Evolutionary conservation across 176 grass and related monocot genomes (phyloP).

Genomic region (Cenchrus americanus): DNA sequence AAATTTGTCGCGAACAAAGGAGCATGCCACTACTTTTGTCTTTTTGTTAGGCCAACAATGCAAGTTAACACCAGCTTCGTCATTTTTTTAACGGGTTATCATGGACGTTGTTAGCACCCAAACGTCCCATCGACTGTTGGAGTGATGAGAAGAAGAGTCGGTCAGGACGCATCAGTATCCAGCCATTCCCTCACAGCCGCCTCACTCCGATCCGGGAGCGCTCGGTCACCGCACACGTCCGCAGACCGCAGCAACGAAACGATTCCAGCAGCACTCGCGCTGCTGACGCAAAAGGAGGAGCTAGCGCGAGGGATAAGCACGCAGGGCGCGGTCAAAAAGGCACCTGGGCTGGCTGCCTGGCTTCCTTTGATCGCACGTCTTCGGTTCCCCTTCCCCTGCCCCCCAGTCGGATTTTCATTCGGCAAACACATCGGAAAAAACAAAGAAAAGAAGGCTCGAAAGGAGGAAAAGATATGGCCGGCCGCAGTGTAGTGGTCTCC

Average conservation of each 20-base stretch:
- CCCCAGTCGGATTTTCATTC: too few relatives aligned
- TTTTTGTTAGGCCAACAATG: too few relatives aligned
- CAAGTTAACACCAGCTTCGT: too few relatives aligned
- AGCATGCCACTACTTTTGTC: not conserved
- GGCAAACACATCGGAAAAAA: not conserved
- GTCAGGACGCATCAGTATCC: not conserved
- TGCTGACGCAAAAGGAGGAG: not conserved
- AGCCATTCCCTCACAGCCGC: not conserved
- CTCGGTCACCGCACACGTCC: not conserved
- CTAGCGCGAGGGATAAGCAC: slow-evolving; percentile 5
- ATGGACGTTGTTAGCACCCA: too few relatives aligned
- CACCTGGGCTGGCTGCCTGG: not conserved
- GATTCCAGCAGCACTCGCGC: not conserved
- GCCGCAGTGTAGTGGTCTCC: not conserved
- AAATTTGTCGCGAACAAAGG: not conserved
- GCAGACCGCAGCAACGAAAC: not conserved
- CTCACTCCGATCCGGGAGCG: too few relatives aligned
- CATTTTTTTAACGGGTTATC: too few relatives aligned
- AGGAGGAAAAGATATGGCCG: not conserved
- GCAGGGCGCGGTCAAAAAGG: slow-evolving; percentile 43
- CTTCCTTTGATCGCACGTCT: slow-evolving; percentile 36
- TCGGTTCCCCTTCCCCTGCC: not conserved
- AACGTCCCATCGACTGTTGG: too few relatives aligned
- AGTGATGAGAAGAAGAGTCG: not conserved
- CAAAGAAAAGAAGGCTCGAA: not conserved